phyloP scores from a whole-genome alignment of 495 filamentous ascomycete genomes.

The Bryoglossum gracile region DNA sequence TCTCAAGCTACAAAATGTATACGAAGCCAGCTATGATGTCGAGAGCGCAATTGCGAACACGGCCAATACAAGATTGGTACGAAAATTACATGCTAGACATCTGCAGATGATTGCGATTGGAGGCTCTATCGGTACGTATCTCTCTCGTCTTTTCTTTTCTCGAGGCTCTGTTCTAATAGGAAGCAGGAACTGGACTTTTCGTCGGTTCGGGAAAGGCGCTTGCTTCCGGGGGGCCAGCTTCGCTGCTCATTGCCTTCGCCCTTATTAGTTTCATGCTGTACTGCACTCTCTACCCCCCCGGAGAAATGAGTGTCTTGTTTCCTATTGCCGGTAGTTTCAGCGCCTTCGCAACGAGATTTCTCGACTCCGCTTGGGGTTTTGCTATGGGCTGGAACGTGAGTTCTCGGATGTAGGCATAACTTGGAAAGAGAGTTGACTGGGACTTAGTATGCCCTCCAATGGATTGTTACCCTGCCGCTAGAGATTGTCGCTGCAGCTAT shows the following conservation, averaged over 20 bases:
- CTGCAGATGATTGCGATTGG: slow-evolving; percentile 97
- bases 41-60: slow-evolving; percentile 33
- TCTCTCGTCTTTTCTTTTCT: not conserved
- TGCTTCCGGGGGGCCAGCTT: slow-evolving; percentile 73
- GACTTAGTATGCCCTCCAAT: slow-evolving; percentile 6
- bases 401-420: not conserved
- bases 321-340: slow-evolving; percentile 88
- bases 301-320: slow-evolving; percentile 73
- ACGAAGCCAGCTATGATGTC: slow-evolving; percentile 8
- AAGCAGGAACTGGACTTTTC: slow-evolving; percentile 63
- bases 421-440: not conserved
- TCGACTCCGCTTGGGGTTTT: slow-evolving; percentile 93
- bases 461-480: slow-evolving; percentile 43
- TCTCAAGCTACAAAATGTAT: slow-evolving; percentile 8
- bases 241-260: slow-evolving; percentile 72
- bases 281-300: slow-evolving; percentile 85
- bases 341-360: slow-evolving; percentile 80
- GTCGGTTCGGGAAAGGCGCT: slow-evolving; percentile 78
- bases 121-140: slow-evolving; percentile 76
- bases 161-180: slow-evolving; percentile 1
- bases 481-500: slow-evolving; percentile 89
- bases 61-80: slow-evolving; percentile 65
- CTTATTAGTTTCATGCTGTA: slow-evolving; percentile 85
- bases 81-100: slow-evolving; percentile 76
- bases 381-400: slow-evolving; percentile 86